Evolutionary conservation across 306 rosid genomes (phyloP).

Genomic region (Quercus wislizeni): DNA sequence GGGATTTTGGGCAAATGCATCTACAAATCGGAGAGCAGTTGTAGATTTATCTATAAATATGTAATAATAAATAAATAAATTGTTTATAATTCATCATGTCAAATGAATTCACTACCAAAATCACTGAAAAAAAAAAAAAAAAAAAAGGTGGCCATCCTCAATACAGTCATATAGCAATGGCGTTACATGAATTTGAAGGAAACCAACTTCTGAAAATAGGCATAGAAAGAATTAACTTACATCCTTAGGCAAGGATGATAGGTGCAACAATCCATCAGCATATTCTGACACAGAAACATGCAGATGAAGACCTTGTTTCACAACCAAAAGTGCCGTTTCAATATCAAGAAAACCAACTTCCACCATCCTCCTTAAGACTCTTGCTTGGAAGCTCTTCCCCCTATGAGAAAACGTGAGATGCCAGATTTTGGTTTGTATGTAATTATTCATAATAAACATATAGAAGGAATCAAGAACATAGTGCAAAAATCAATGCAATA

Average conservation of each 20-base stretch:
- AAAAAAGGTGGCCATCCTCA: neutral
- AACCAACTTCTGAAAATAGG: neutral
- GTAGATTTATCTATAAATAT: neutral
- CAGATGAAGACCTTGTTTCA: slow-evolving; percentile 22
- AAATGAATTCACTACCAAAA: neutral
- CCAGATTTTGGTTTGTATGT: neutral
- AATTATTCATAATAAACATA: too few species aligned
- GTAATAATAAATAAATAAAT: neutral
- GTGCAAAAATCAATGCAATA: neutral
- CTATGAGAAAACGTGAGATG: slow-evolving; percentile 2
- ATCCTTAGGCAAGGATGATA: neutral
- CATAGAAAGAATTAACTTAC: neutral
- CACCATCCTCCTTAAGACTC: slow-evolving; percentile 41
- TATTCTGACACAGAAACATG: neutral
- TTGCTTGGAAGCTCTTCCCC: slow-evolving; percentile 25
- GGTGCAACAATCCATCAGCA: neutral
- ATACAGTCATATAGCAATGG: neutral
- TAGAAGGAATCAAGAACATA: neutral
- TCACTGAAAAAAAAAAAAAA: neutral
- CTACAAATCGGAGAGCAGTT: neutral
- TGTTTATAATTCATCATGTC: neutral
- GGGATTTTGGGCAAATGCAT: neutral
- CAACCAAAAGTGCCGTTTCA: neutral
- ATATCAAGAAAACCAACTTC: neutral
- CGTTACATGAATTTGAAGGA: neutral